Conservation (phyloP, 495 filamentous ascomycete species). For the Lepraria neglecta region DNA sequence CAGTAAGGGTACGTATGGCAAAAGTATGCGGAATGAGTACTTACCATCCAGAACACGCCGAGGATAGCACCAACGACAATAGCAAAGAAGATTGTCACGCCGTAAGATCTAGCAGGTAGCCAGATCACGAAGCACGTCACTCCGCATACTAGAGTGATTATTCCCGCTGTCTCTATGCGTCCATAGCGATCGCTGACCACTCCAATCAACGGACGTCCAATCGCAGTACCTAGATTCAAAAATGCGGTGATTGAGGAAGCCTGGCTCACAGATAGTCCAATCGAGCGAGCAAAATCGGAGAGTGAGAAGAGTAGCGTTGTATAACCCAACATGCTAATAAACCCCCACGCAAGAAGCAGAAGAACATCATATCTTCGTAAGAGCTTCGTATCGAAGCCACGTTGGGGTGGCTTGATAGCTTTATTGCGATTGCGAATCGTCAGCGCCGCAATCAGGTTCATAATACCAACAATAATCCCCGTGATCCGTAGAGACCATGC, state of each 20-base stretch:
- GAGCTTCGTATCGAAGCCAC: constrained; percentile 34
- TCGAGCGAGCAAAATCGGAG: constrained; percentile 36
- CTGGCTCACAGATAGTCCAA: constrained; percentile 56
- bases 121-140: constrained; percentile 59
- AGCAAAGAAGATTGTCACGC: constrained; percentile 58
- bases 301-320: constrained; percentile 45
- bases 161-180: constrained; percentile 54
- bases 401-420: constrained; percentile 31
- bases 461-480: constrained; percentile 39
- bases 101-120: constrained; percentile 54
- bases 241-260: constrained; percentile 59
- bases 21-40: neutral
- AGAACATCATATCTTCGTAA: constrained; percentile 39
- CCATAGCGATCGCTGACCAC: constrained; percentile 59
- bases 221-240: constrained; percentile 58
- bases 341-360: constrained; percentile 41
- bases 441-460: constrained; percentile 37
- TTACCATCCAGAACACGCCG: constrained; percentile 56
- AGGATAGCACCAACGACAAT: constrained; percentile 56
- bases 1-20: neutral
- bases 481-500: constrained; percentile 48
- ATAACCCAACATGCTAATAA: constrained; percentile 47
- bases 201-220: constrained; percentile 64
- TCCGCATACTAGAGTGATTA: constrained; percentile 52
- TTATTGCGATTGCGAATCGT: constrained; percentile 42